These are phyloP conservation scores for Fusarium sp. DNA, from an alignment of 2,329 filamentous ascomycete genomes.

Conservation along the genomic window DNA sequence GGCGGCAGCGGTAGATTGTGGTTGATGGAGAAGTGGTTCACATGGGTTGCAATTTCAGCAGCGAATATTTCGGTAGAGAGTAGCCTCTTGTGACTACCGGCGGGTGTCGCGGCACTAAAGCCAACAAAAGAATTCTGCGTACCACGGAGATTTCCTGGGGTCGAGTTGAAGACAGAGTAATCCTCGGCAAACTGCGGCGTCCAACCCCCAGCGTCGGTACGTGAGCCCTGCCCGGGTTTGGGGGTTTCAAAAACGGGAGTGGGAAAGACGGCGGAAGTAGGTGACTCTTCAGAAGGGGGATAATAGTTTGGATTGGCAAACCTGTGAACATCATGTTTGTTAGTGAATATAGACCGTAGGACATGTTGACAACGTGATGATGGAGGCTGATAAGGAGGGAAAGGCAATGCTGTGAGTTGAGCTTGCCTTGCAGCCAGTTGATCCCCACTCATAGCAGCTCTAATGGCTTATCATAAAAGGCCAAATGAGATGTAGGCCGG, in stretches of 20 bases:
- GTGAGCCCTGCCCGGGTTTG: slow-evolving; percentile 56
- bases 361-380: slow-evolving; percentile 21
- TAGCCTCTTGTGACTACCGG: slow-evolving; percentile 57
- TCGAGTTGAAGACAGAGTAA: slow-evolving; percentile 72
- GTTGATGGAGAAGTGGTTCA: slow-evolving; percentile 66
- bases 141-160: slow-evolving; percentile 65
- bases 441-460: slow-evolving; percentile 71
- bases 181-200: slow-evolving; percentile 71
- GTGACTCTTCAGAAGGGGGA: slow-evolving; percentile 66
- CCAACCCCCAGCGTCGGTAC: slow-evolving; percentile 62
- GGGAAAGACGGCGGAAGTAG: slow-evolving; percentile 61
- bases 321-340: slow-evolving; percentile 54
- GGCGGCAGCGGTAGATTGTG: slow-evolving; percentile 64
- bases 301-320: slow-evolving; percentile 71
- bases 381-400: slow-evolving; percentile 12
- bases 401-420: slow-evolving; percentile 21
- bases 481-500: slow-evolving; percentile 29
- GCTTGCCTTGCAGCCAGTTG: slow-evolving; percentile 63
- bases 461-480: slow-evolving; percentile 40
- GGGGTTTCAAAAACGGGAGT: slow-evolving; percentile 67
- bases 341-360: slow-evolving; percentile 45
- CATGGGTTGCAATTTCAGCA: slow-evolving; percentile 67
- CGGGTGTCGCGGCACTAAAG: slow-evolving; percentile 52
- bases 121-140: slow-evolving; percentile 57
- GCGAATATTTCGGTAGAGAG: slow-evolving; percentile 61